Evolutionary conservation across 495 filamentous ascomycete genomes (phyloP), one percentile per base, ranked within the genome.

Genomic region (Xylaria grammica): DNA sequence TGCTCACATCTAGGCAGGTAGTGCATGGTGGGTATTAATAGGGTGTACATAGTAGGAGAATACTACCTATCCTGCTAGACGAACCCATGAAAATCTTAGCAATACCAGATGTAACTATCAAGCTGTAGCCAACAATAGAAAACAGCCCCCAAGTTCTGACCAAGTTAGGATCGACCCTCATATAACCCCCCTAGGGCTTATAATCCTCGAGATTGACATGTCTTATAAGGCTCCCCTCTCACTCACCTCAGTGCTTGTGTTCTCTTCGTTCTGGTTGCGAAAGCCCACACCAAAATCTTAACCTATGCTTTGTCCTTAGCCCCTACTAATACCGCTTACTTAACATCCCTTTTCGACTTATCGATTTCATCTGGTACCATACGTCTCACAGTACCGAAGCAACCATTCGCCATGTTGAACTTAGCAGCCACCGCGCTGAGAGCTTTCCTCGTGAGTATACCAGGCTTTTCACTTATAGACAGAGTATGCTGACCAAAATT

Each of bases 401-500:
- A 22, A 24, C 22, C 10, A 50, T 38, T 50, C 46, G 15, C 26
- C 45, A 63, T 63, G 60, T n/a, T 55, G 26, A 63, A 46, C 0
- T 29, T 63, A 49, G 60, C 50, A 10, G 40, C 36, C 19, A n/a
- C 46, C 29, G 50, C 50, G 15, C 24, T 63, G 24, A 50, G 60
- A 34, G 60, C 34, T 17, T 63, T 63, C 8, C 50, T 63, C 11
- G 60, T 63, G 19, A 63, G 60, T 63, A 11, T 10, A 1, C 50
- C 36, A 27, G 26, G 27, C 22, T 7, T n/a, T 26, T 19, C 17
- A n/a, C 8, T n/a, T 2, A 40, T 13, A 13, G 36, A 17, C 10
- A 6, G 17, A 5, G 9, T 11, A 24, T 59, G 46, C 42, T 53
- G 8, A 59, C 55, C n/a, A 30, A 19, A 63, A 51, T 55, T 70